These are phyloP conservation scores for Echium plantagineum DNA, from an alignment of 257 asterid species.

Conservation along the genomic window DNA sequence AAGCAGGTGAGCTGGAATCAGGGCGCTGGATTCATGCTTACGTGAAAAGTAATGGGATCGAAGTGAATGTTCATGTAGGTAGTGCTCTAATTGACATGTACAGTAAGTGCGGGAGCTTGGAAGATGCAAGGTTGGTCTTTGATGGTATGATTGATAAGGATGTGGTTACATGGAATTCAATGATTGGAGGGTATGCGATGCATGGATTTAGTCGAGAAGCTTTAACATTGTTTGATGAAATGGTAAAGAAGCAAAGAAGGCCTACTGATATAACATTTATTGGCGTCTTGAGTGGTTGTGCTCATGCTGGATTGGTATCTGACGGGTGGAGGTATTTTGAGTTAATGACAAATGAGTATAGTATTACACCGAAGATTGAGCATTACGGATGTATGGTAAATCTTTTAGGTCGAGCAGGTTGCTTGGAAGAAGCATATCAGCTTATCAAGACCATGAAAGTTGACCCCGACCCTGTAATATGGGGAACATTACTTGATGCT, in stretches of 20 bases:
- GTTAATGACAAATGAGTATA: slow-evolving; percentile 12
- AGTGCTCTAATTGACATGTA: slow-evolving; percentile 31
- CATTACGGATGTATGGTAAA: slow-evolving; percentile 26
- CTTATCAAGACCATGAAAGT: slow-evolving; percentile 19
- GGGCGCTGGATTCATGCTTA: slow-evolving; percentile 29
- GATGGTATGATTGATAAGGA: slow-evolving; percentile 18
- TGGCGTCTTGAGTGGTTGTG: slow-evolving; percentile 21
- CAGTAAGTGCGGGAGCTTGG: slow-evolving; percentile 25
- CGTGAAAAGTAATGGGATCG: slow-evolving; percentile 15
- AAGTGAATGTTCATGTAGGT: slow-evolving; percentile 15
- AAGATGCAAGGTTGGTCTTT: slow-evolving; percentile 23
- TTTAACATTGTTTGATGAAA: slow-evolving; percentile 12
- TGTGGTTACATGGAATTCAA: slow-evolving; percentile 21
- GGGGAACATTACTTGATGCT: slow-evolving; percentile 21
- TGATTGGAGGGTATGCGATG: slow-evolving; percentile 23
- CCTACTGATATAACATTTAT: slow-evolving; percentile 24
- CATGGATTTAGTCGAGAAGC: slow-evolving; percentile 20
- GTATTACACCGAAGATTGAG: slow-evolving; percentile 14
- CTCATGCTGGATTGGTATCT: slow-evolving; percentile 19
- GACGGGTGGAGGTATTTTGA: slow-evolving; percentile 18
- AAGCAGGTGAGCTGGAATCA: slow-evolving; percentile 21
- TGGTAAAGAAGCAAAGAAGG: slow-evolving; percentile 7
- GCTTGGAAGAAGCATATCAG: slow-evolving; percentile 16
- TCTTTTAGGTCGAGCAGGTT: slow-evolving; percentile 21
- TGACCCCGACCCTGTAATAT: slow-evolving; percentile 18